Conservation (phyloP, 2,329 filamentous ascomycete genomes). For the Torrubiella hemipterigena region DNA sequence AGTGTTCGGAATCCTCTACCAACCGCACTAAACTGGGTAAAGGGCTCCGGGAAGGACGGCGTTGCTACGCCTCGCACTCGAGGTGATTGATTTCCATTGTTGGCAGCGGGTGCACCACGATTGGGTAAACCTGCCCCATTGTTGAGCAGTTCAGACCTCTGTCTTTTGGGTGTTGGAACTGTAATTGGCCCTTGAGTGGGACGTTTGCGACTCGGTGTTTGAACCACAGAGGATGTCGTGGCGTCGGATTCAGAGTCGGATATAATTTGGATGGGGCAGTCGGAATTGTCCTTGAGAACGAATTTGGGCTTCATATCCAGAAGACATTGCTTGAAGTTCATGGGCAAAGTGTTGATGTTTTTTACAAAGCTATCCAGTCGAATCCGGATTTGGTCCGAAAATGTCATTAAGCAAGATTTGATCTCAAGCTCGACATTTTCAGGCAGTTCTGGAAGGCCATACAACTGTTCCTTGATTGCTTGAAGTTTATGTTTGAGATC, state of each 20-base stretch:
- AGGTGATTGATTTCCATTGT: constrained; percentile 4
- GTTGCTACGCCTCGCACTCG: constrained; percentile 7
- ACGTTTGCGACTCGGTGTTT: constrained; percentile 18
- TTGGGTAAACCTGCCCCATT: background rate
- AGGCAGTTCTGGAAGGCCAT: constrained; percentile 53
- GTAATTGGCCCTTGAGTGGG: constrained; percentile 13
- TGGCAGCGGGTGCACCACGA: background rate
- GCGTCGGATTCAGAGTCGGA: constrained; percentile 25
- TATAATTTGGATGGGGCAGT: constrained; percentile 24
- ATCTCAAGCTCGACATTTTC: constrained; percentile 57
- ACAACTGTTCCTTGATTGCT: constrained; percentile 41
- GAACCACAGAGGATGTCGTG: constrained; percentile 8
- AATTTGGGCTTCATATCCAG: constrained; percentile 34
- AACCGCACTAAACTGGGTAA: constrained; percentile 23
- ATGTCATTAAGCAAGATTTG: constrained; percentile 42
- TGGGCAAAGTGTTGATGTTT: constrained; percentile 32
- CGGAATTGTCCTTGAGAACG: constrained; percentile 24
- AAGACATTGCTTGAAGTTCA: constrained; percentile 37
- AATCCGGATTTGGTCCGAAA: constrained; percentile 42
- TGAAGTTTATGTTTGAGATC: constrained; percentile 38
- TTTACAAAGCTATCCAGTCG: constrained; percentile 34
- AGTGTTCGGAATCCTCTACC: constrained; percentile 33
- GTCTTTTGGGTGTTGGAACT: constrained; percentile 17
- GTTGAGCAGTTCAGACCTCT: constrained; percentile 2
- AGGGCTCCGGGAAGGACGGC: constrained; percentile 19